phyloP scores from a whole-genome alignment of 495 filamentous ascomycete genomes.

The Mytilinidion resinicola region DNA sequence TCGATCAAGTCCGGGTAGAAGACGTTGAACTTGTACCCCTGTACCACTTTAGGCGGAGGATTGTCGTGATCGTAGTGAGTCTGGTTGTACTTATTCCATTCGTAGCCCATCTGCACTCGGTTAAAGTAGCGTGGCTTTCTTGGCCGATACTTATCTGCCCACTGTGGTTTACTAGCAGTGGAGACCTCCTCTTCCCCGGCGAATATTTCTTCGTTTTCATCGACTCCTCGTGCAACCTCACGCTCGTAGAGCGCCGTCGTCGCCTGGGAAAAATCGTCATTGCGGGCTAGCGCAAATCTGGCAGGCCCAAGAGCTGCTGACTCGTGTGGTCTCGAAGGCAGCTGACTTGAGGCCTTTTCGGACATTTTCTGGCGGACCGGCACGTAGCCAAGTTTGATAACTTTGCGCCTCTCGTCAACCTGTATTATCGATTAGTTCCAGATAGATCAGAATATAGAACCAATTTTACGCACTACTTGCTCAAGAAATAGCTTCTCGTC shows the following conservation, averaged over 20 bases:
- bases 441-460: background rate
- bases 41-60: slow-evolving; percentile 94
- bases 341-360: slow-evolving; percentile 29
- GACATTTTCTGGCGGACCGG: slow-evolving; percentile 49
- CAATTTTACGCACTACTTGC: slow-evolving; percentile 44
- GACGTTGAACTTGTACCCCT: slow-evolving; percentile 99
- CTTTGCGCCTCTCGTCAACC: slow-evolving; percentile 55
- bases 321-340: slow-evolving; percentile 30
- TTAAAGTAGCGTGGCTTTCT: slow-evolving; percentile 97
- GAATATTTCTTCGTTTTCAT: slow-evolving; percentile 95
- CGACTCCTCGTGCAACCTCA: slow-evolving; percentile 85
- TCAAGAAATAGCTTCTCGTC: slow-evolving; percentile 58
- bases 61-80: slow-evolving; percentile 99
- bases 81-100: slow-evolving; percentile 99
- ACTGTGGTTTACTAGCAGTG: slow-evolving; percentile 59
- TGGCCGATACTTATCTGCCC: slow-evolving; percentile 86
- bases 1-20: slow-evolving; percentile 99
- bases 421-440: slow-evolving; percentile 23
- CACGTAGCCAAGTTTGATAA: slow-evolving; percentile 64
- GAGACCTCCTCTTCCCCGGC: slow-evolving; percentile 78
- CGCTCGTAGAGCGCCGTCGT: slow-evolving; percentile 88
- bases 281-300: slow-evolving; percentile 66
- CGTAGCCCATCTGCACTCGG: slow-evolving; percentile 96
- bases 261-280: slow-evolving; percentile 85
- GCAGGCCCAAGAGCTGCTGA: slow-evolving; percentile 48